Conservation (phyloP, 1,139 yeast genomes). For the Magnusiomyces suaveolens region DNA sequence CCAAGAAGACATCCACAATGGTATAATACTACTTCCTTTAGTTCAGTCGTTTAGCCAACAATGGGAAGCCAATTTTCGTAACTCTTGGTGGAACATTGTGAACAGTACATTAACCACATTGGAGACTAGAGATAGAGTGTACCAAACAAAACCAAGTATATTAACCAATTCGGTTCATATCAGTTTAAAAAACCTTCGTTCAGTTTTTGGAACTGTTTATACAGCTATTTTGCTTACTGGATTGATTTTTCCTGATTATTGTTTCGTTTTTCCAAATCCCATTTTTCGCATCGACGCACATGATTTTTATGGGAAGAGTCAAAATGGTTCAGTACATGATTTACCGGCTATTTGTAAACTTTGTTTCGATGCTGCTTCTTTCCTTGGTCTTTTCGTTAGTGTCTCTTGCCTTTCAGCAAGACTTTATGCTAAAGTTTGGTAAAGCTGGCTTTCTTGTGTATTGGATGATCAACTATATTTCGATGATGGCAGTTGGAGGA, state of each 20-base stretch:
- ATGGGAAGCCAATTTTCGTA: neutral
- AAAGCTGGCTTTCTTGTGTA: constrained; percentile 52
- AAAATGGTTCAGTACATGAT: constrained; percentile 39
- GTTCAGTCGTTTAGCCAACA: constrained; percentile 6
- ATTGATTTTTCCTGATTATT: constrained; percentile 60
- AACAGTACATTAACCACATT: neutral
- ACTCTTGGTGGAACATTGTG: neutral
- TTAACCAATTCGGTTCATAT: constrained; percentile 34
- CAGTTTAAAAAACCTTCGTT: constrained; percentile 35
- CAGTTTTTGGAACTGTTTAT: constrained; percentile 42
- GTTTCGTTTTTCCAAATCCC: constrained; percentile 54
- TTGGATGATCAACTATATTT: constrained; percentile 53
- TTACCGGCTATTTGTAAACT: constrained; percentile 43
- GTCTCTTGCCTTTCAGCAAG: constrained; percentile 51
- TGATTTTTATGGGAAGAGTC: constrained; percentile 38
- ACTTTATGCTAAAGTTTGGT: constrained; percentile 47
- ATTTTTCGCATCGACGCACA: constrained; percentile 48
- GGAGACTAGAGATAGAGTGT: constrained; percentile 17
- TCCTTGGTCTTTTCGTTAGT: constrained; percentile 48
- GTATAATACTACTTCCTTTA: constrained; percentile 7
- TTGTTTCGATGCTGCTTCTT: constrained; percentile 42
- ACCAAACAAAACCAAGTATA: constrained; percentile 17
- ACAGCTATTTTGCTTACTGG: constrained; percentile 68
- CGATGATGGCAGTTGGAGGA: constrained; percentile 54
- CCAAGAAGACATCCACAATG: neutral